Percentiles rank a stretch among this genome's conserved stretches.
phyloP scores from a whole-genome alignment of 2,329 filamentous ascomycete genomes.

The Ciborinia camelliae region DNA sequence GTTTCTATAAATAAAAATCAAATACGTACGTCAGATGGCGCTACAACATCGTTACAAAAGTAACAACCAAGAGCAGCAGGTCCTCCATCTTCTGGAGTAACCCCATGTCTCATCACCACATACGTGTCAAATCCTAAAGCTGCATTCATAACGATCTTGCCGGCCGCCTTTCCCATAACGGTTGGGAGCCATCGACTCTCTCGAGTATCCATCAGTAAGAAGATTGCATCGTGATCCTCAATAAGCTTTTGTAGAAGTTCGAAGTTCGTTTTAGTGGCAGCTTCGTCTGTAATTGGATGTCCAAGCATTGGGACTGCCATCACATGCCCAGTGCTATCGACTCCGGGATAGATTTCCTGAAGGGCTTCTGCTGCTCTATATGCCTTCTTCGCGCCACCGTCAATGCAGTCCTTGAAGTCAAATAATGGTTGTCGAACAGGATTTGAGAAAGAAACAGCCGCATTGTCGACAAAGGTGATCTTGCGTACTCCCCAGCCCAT shows the following conservation, averaged over 20 bases:
- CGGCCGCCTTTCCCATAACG: slow-evolving; percentile 87
- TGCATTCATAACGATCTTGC: slow-evolving; percentile 95
- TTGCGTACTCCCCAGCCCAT: slow-evolving; percentile 95
- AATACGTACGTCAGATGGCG: slow-evolving; percentile 78
- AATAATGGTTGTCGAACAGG: slow-evolving; percentile 94
- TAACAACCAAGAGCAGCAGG: slow-evolving; percentile 82
- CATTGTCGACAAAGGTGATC: slow-evolving; percentile 95
- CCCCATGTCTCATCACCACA: slow-evolving; percentile 93
- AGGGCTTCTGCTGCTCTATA: slow-evolving; percentile 74
- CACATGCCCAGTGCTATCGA: slow-evolving; percentile 74
- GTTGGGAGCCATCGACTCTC: slow-evolving; percentile 95
- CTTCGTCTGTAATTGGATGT: slow-evolving; percentile 75
- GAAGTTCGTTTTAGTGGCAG: slow-evolving; percentile 68
- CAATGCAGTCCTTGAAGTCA: slow-evolving; percentile 80
- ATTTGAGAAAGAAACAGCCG: slow-evolving; percentile 90
- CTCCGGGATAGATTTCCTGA: slow-evolving; percentile 83
- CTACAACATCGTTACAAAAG: slow-evolving; percentile 97
- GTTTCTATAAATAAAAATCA: not conserved
- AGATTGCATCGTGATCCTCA: slow-evolving; percentile 83
- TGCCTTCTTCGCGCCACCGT: slow-evolving; percentile 83
- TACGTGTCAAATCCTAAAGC: slow-evolving; percentile 95
- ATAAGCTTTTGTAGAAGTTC: slow-evolving; percentile 72
- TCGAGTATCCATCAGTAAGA: slow-evolving; percentile 94
- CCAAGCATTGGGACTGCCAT: slow-evolving; percentile 94
- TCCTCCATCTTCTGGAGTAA: slow-evolving; percentile 54